Percentiles rank a stretch among this genome's conserved stretches.
phyloP scores from a whole-genome alignment of 208 protist genomes.

The Angomonas deanei region DNA sequence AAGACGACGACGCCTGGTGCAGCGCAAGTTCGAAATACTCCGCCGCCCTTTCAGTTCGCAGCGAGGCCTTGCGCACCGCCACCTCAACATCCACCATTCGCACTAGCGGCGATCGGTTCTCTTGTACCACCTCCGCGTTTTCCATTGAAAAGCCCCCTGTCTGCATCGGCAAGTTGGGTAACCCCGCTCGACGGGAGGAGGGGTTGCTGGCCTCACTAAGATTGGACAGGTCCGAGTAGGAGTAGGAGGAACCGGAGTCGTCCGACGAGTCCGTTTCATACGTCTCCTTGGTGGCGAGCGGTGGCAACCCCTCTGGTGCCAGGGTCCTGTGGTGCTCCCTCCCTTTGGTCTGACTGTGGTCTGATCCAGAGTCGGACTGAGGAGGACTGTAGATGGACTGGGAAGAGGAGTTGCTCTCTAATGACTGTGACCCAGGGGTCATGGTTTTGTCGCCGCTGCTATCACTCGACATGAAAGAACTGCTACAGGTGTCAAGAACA shows the following conservation, averaged over 20 bases:
- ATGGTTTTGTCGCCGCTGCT: not conserved
- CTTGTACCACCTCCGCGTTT: slow-evolving; percentile 2
- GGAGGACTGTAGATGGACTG: too few relatives aligned
- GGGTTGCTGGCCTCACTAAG: not conserved
- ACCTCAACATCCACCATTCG: slow-evolving; percentile 35
- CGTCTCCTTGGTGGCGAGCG: not conserved
- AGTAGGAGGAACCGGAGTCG: not conserved
- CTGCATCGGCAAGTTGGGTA: not conserved
- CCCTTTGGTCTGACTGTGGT: too few relatives aligned
- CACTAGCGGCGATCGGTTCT: slow-evolving; percentile 36
- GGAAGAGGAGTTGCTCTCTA: too few relatives aligned
- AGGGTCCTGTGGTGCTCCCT: too few relatives aligned
- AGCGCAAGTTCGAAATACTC: not conserved
- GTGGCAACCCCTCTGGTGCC: too few relatives aligned
- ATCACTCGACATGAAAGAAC: not conserved
- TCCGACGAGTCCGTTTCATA: not conserved
- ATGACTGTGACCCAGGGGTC: too few relatives aligned
- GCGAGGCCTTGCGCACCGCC: slow-evolving; percentile 17
- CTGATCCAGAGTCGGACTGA: too few relatives aligned
- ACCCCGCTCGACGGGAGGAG: not conserved
- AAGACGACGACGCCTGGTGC: not conserved
- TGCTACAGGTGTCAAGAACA: not conserved
- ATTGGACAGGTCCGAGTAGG: not conserved
- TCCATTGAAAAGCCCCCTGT: not conserved
- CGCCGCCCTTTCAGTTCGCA: not conserved